Percentiles rank a stretch among this genome's conserved stretches.
phyloP scores from a whole-genome alignment of 139 green algal species.

The Edaphochlamys debaryana region DNA sequence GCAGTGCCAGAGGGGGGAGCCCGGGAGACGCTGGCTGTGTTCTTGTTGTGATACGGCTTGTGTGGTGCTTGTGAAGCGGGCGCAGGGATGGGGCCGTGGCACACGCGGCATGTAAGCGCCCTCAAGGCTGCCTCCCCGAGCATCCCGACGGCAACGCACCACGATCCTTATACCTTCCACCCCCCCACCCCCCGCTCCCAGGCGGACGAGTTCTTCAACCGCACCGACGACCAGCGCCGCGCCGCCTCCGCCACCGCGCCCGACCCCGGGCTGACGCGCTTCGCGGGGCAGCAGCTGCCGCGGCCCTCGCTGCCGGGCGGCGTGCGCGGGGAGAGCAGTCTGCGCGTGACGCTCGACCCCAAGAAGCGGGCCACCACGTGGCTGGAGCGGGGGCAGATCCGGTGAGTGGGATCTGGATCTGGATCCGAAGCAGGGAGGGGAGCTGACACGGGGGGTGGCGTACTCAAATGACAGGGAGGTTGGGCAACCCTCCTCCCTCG shows the following conservation, averaged over 20 bases:
- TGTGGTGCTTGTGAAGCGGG: no score
- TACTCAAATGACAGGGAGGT: no score
- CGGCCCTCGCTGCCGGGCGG: slow-evolving; percentile 25
- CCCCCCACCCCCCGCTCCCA: neutral
- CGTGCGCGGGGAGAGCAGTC: slow-evolving; percentile 5
- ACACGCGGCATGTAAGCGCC: no score
- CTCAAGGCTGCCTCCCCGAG: no score
- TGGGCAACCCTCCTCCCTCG: neutral
- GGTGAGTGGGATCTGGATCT: slow-evolving; percentile 11
- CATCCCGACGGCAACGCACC: no score
- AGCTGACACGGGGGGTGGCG: neutral
- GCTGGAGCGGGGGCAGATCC: slow-evolving; percentile 25
- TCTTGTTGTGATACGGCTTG: no score
- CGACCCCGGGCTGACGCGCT: slow-evolving; percentile 7
- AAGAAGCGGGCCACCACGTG: slow-evolving; percentile 23
- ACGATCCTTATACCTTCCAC: no score
- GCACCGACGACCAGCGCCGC: neutral
- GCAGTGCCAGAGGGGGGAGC: neutral
- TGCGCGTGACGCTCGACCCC: slow-evolving; percentile 25
- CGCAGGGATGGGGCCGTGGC: no score
- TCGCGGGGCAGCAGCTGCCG: slow-evolving; percentile 35
- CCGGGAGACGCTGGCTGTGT: no score
- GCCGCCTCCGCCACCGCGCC: neutral
- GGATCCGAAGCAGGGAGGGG: no score
- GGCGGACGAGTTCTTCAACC: slow-evolving; percentile 17